Base-by-base conservation (phyloP, 495 filamentous ascomycete species). In the Penicillium samsonianum region DNA sequence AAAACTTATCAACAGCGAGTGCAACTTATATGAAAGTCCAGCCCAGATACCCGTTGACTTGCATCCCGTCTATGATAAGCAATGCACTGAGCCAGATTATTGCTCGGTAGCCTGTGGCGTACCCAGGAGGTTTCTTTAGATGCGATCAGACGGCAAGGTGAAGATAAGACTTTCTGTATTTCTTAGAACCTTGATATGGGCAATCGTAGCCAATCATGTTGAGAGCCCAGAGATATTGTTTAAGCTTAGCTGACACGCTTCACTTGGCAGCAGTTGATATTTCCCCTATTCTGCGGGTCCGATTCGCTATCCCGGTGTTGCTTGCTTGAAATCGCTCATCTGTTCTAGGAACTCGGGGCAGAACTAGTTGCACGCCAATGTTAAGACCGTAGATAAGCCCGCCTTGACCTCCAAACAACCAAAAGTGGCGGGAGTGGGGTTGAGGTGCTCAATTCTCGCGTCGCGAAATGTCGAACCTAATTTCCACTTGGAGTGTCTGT, bases 141-240 rank as follows among this genome's bases (percentile, higher is more conserved):
- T 25, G 9, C 14, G 31, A 25, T 10, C 12, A 40, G 20, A 50
- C 19, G 1, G 33, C 31, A 40, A 38, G 48, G 33, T n/a, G 19
- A 50, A 50, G 48, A 50, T 50, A 40, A 50, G 48, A 38, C 31
- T 16, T 33, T 33, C 10, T 33, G 30, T 33, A 17, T 23, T 37
- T 6, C n/a, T 19, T 17, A 25, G 16, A 12, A 22, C 5, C 31
- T 12, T 4, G 20, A 50, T 37, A 11, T 46, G 5, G 44, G 2
- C 25, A 50, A 14, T 50, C 48, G 19, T 38, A 8, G 22, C 48
- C 48, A 50, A 50, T 50, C 48, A 50, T 1, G 5, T 25, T 7
- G 19, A 8, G 9, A 19, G 48, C 17, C 20, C 11, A 40, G 48
- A 33, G 20, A 7, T 50, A 17, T 50, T n/a, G 33, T 38, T 50